These are phyloP conservation scores for Colletotrichum sp. DNA, from an alignment of 2,329 filamentous ascomycete species.

Conservation along the genomic window DNA sequence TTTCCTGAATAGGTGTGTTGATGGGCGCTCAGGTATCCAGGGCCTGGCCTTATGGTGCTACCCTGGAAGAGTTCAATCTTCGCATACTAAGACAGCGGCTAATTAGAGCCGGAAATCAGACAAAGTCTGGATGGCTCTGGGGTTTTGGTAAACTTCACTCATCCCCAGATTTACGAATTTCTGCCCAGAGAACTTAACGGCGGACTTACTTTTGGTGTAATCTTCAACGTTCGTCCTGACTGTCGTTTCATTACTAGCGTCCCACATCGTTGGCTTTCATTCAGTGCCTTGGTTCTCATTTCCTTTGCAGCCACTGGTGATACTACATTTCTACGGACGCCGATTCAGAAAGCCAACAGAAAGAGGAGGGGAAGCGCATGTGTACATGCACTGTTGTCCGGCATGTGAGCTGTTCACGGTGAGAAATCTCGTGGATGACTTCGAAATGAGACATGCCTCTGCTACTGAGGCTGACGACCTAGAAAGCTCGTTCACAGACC, in stretches of 20 bases:
- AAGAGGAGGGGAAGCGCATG: not conserved
- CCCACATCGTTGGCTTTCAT: not conserved
- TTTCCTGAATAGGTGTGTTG: not conserved
- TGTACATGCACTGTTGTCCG: not conserved
- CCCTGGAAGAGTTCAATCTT: not conserved
- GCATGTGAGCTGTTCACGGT: not conserved
- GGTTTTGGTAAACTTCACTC: not conserved
- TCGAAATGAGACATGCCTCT: not conserved
- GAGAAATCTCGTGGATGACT: not conserved
- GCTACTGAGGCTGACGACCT: not conserved
- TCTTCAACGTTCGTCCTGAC: not conserved
- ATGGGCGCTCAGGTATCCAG: not conserved
- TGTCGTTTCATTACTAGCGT: not conserved
- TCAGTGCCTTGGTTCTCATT: not conserved
- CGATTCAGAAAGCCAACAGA: not conserved
- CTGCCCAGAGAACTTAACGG: not conserved
- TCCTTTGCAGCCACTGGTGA: not conserved
- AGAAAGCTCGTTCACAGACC: not conserved
- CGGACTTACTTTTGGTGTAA: not conserved
- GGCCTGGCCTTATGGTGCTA: not conserved
- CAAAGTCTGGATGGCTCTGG: not conserved
- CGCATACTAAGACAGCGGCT: not conserved
- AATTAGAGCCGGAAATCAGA: not conserved
- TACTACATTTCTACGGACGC: not conserved
- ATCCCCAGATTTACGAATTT: not conserved